phyloP scores from a whole-genome alignment of 345 rosid species.

The Salix exigua region DNA sequence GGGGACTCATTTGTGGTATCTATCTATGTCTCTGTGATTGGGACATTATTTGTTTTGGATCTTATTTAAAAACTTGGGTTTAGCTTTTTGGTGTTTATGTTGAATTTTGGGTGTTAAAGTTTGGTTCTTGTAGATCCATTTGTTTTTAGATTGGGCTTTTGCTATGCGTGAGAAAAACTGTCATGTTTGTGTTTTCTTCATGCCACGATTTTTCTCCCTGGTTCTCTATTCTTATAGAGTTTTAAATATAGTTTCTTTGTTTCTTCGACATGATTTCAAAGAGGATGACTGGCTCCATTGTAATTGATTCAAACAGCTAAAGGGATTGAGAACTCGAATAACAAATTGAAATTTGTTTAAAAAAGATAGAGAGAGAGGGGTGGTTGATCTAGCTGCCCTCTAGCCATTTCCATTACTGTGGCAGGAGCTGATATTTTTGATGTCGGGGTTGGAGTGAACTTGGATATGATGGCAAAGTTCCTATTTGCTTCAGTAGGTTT shows the following conservation, averaged over 20 bases:
- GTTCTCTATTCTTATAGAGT: neutral
- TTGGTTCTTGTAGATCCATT: slow-evolving; percentile 36
- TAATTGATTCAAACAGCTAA: neutral
- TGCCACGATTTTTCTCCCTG: neutral
- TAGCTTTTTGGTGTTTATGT: slow-evolving; percentile 1
- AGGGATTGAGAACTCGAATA: neutral
- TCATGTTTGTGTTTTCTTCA: neutral
- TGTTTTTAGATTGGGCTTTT: slow-evolving; percentile 5
- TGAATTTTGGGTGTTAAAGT: neutral
- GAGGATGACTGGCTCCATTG: neutral
- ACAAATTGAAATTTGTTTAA: neutral
- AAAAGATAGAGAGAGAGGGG: no score
- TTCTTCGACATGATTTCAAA: neutral
- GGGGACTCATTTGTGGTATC: neutral
- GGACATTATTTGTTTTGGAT: slow-evolving; percentile 26
- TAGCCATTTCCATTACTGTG: neutral
- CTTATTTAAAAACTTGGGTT: slow-evolving; percentile 22
- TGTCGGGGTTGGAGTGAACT: neutral
- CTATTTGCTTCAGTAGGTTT: neutral
- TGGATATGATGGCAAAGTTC: neutral
- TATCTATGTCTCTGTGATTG: neutral
- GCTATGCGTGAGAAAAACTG: neutral
- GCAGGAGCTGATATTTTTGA: neutral
- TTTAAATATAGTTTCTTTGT: neutral
- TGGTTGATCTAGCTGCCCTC: neutral